Base-by-base conservation (phyloP, 805 yeast species). In the Metschnikowia continentalis region DNA sequence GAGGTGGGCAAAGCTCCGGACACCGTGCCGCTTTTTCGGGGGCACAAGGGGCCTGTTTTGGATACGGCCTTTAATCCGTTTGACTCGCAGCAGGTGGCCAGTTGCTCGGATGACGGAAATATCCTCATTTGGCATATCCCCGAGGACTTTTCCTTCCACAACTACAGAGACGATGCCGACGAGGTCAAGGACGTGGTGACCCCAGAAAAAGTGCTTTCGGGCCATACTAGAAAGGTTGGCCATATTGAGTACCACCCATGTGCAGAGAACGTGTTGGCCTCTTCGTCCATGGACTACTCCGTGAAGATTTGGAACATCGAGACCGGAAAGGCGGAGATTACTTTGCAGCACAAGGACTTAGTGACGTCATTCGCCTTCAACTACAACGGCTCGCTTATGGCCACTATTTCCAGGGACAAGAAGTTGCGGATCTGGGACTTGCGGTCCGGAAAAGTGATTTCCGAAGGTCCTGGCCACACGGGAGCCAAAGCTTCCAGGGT, bases 21-120 rank as follows among this genome's bases (percentile, higher is more conserved):
- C 60, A 82, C 85, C 54, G 91, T 90, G 45, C 94, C 99, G 2
- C 77, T 94, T 58, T 94, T 92, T 70, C 82, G 97, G 62, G 99
- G 99, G 14, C 99, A 92, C 68, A 87, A 91, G 32, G 97, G 96
- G 26, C 86, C 95, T 7, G 97, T 94, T 35, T 78, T 94, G 59
- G 99, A 94, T 70, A 92, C 98, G 0, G 96, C 88, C 51, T 94
- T 92, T 76, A 87, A 90, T 69, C 99, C 99, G 1, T 94, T 91
- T 67, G 81, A 92, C 65, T 84, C 83, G 52, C 75, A 78, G 57
- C 78, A 82, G 60, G 54, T 64, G 2, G 67, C 55, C 46, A 58
- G 63, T 51, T 61, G 66, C 52, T 61, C 67, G 14, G 68, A 64
- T 42, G 68, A 64, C 51, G 68, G 68, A 3, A 84, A 83, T 62